phyloP scores from a whole-genome alignment of 768 basidiomycete genomes.

The Jaapia argillacea region DNA sequence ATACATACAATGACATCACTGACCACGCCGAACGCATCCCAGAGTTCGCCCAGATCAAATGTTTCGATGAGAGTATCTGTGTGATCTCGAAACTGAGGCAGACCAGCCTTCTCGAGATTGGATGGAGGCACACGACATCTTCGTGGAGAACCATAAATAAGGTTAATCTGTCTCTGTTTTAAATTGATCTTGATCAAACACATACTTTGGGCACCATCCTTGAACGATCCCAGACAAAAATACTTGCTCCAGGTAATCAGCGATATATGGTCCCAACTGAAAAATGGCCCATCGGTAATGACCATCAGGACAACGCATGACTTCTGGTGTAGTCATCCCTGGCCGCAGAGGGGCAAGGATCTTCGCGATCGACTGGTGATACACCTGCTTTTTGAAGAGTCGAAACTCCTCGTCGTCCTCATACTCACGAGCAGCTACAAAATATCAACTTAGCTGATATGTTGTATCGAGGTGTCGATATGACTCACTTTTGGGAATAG shows the following conservation, averaged over 20 bases:
- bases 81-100: conserved; percentile 9
- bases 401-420: conserved; percentile 5
- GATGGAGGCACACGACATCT: conserved; percentile 5
- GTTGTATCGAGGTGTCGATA: background rate
- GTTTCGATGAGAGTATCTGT: conserved; percentile 13
- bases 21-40: conserved; percentile 24
- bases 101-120: conserved; percentile 17
- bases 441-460: background rate
- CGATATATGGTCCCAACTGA: conserved; percentile 12
- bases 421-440: conserved; percentile 9
- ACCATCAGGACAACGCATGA: conserved; percentile 11
- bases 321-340: conserved; percentile 11
- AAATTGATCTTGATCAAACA: no score
- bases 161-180: no score
- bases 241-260: conserved; percentile 13
- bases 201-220: conserved; percentile 12
- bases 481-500: conserved; percentile 16
- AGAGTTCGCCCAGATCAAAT: conserved; percentile 13
- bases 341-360: conserved; percentile 9
- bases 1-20: conserved; percentile 22
- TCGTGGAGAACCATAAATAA: no score
- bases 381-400: conserved; percentile 12
- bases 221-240: conserved; percentile 9
- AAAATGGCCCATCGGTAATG: conserved; percentile 12
- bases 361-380: conserved; percentile 10